A percentile compares a stretch with the other conserved stretches of the same genome.
These are phyloP conservation scores for Cryptosporidium canis DNA, from an alignment of 169 alveolate species.

Conservation along the genomic window DNA sequence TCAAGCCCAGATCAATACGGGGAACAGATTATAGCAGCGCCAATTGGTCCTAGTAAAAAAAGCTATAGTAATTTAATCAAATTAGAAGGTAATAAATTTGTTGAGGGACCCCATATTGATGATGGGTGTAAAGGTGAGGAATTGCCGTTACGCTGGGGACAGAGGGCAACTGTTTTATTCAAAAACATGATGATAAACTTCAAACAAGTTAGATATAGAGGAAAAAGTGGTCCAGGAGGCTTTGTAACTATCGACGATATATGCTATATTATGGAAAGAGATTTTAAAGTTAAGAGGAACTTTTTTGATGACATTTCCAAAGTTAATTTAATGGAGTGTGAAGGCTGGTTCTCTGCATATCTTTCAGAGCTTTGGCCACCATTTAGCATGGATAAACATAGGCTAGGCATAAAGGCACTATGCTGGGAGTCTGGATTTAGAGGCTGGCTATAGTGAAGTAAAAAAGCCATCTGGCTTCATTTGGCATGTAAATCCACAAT, in stretches of 20 bases:
- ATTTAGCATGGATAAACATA: neutral
- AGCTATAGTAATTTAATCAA: neutral
- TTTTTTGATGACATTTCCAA: conserved; percentile 32
- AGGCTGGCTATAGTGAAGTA: conserved; percentile 21
- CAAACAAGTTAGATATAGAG: neutral
- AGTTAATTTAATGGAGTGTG: conserved; percentile 35
- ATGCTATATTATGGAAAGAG: conserved; percentile 57
- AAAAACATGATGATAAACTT: conserved; percentile 9
- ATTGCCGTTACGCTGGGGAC: conserved; percentile 51
- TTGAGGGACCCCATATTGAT: neutral
- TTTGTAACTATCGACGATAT: conserved; percentile 58
- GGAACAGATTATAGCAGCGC: neutral
- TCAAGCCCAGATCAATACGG: neutral
- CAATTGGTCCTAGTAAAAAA: neutral
- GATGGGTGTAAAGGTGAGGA: conserved; percentile 42
- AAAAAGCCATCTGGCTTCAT: neutral
- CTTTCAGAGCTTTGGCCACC: conserved; percentile 54
- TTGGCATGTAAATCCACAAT: neutral
- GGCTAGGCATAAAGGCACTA: neutral
- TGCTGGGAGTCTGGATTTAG: conserved; percentile 72
- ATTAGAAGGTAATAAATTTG: neutral
- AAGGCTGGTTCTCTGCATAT: conserved; percentile 25
- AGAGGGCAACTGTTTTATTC: conserved; percentile 35
- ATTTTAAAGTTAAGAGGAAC: conserved; percentile 55
- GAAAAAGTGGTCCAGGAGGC: neutral